Evolutionary conservation across 2,329 filamentous ascomycete species (phyloP).

Genomic region (Fusarium sp.): DNA sequence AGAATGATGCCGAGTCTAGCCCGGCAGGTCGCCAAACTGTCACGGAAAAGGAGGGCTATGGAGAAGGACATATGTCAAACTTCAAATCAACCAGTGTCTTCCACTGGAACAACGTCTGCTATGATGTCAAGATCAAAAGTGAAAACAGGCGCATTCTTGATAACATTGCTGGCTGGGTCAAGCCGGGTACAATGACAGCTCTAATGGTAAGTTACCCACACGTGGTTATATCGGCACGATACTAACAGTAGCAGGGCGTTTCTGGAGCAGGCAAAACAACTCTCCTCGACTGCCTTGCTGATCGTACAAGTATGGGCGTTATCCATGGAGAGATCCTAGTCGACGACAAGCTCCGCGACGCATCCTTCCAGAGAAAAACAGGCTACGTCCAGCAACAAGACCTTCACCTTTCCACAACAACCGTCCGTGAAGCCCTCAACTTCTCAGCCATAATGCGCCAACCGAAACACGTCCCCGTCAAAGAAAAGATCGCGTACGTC

Average conservation of each 20-base stretch:
- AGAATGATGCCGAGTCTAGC: constrained; percentile 70
- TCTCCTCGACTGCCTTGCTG: constrained; percentile 86
- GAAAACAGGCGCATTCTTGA: constrained; percentile 82
- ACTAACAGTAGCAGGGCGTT: constrained; percentile 65
- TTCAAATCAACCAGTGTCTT: constrained; percentile 79
- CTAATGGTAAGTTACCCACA: constrained; percentile 69
- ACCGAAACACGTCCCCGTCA: constrained; percentile 76
- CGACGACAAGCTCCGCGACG: constrained; percentile 75
- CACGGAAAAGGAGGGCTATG: constrained; percentile 33
- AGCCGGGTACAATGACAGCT: constrained; percentile 89
- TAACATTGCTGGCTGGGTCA: constrained; percentile 92
- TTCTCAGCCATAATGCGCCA: constrained; percentile 91
- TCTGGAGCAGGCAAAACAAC: constrained; percentile 96
- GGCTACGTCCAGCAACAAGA: constrained; percentile 95
- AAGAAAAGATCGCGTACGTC: constrained; percentile 90
- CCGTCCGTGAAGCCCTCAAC: constrained; percentile 87
- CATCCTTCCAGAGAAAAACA: constrained; percentile 90
- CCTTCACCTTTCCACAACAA: constrained; percentile 85
- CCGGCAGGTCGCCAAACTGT: constrained; percentile 57
- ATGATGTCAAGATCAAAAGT: constrained; percentile 81
- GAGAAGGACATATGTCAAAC: constrained; percentile 11
- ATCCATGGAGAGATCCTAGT: constrained; percentile 85
- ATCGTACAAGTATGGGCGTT: constrained; percentile 88
- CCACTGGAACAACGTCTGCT: constrained; percentile 88
- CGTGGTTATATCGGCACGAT: too few species aligned